Percentiles rank a stretch among this genome's conserved stretches.
Evolutionary conservation across 768 basidiomycete genomes (phyloP).

Genomic region (Podaxis sp.): DNA sequence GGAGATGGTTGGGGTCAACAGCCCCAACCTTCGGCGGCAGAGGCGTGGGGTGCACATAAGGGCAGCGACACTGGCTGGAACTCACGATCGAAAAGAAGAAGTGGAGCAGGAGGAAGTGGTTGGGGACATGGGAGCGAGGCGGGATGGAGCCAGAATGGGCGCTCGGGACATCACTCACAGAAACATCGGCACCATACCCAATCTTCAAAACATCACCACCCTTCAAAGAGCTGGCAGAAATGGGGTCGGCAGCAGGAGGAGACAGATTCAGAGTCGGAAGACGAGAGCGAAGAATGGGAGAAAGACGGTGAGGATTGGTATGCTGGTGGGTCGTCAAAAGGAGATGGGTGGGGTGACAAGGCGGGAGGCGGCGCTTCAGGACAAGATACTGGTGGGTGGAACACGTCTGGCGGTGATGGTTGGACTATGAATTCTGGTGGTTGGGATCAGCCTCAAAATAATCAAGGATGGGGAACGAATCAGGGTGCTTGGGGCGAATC

Average conservation of each 20-base stretch:
- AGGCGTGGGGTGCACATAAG: background rate
- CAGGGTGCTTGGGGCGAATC: conserved; percentile 16
- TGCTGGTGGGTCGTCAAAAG: background rate
- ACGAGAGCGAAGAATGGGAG: conserved; percentile 10
- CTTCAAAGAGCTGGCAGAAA: conserved; percentile 25
- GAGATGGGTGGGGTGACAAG: conserved; percentile 1
- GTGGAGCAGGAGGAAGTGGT: background rate
- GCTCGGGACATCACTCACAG: conserved; percentile 12
- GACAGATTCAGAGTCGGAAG: conserved; percentile 13
- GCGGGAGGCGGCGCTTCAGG: background rate
- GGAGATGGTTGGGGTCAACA: background rate
- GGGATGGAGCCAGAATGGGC: conserved; percentile 10
- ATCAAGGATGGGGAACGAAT: conserved; percentile 12
- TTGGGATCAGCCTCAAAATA: conserved; percentile 14
- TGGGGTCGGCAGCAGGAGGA: conserved; percentile 19
- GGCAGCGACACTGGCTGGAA: background rate
- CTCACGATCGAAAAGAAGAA: conserved; percentile 1
- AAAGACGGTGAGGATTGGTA: conserved; percentile 14
- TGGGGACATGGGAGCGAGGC: conserved; percentile 3
- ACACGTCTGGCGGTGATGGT: conserved; percentile 10
- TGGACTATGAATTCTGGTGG: conserved; percentile 15
- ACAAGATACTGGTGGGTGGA: conserved; percentile 10
- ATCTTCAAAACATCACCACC: conserved; percentile 13
- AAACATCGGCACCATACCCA: conserved; percentile 10
- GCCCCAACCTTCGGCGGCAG: background rate